Evolutionary conservation across 805 yeast genomes (phyloP).

Genomic region (Suhomyces sp.): DNA sequence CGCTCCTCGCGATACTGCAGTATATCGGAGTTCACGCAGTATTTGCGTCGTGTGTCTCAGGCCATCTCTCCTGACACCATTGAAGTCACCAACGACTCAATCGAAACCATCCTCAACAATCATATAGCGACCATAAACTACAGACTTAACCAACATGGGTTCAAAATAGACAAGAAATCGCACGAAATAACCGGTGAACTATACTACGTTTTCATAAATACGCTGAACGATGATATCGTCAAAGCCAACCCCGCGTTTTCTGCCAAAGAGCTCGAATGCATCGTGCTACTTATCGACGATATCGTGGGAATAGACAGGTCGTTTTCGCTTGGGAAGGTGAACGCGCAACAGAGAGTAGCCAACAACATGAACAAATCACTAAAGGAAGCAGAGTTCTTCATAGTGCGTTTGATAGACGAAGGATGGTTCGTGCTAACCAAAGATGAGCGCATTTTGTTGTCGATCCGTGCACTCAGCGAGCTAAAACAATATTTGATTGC

Average conservation of each 20-base stretch:
- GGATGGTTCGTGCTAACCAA: slow-evolving; percentile 50
- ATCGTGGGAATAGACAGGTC: slow-evolving; percentile 38
- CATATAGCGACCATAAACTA: slow-evolving; percentile 29
- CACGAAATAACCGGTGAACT: slow-evolving; percentile 32
- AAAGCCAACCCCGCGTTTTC: slow-evolving; percentile 35
- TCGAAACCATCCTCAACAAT: slow-evolving; percentile 11
- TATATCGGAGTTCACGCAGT: slow-evolving; percentile 17
- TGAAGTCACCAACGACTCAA: slow-evolving; percentile 1
- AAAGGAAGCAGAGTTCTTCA: slow-evolving; percentile 37
- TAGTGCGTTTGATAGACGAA: slow-evolving; percentile 40
- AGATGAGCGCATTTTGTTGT: slow-evolving; percentile 32
- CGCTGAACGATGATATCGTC: slow-evolving; percentile 38
- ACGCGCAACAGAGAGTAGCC: slow-evolving; percentile 31
- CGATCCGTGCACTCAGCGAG: slow-evolving; percentile 46
- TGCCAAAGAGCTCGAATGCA: slow-evolving; percentile 37
- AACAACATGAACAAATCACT: slow-evolving; percentile 23
- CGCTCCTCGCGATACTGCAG: slow-evolving; percentile 22
- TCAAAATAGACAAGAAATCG: slow-evolving; percentile 40
- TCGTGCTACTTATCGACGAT: slow-evolving; percentile 46
- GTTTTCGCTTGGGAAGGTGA: slow-evolving; percentile 34
- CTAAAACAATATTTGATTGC: slow-evolving; percentile 43
- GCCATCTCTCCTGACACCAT: not conserved
- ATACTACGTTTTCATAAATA: slow-evolving; percentile 41
- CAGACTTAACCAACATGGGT: slow-evolving; percentile 34
- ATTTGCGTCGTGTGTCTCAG: slow-evolving; percentile 17